phyloP scores from a whole-genome alignment of 176 grass and related monocot species.

The Saccharum spontaneum region DNA sequence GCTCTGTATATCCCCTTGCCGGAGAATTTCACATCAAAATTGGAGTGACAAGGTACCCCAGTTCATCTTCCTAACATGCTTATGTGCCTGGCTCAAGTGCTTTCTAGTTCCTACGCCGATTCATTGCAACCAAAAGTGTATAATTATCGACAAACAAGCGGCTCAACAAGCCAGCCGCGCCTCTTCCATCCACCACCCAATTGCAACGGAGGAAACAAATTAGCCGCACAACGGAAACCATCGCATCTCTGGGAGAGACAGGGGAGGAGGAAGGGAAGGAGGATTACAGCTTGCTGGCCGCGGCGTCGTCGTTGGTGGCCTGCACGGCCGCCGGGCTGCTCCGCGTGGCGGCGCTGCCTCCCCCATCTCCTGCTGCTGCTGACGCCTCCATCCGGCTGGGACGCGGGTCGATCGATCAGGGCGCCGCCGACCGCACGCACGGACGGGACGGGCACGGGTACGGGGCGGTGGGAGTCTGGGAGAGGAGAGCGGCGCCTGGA shows the following conservation, averaged over 20 bases:
- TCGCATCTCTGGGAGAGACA: neutral
- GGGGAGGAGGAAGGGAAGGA: too few species aligned
- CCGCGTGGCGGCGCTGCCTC: slow-evolving; percentile 28
- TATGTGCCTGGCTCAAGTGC: neutral
- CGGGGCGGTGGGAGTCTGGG: neutral
- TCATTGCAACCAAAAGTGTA: neutral
- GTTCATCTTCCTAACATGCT: neutral
- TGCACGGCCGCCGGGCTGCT: slow-evolving; percentile 87
- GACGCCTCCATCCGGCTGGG: neutral
- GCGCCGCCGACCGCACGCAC: neutral
- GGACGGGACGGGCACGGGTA: neutral
- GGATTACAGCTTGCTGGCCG: slow-evolving; percentile 82
- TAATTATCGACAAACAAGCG: neutral
- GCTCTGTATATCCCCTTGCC: neutral
- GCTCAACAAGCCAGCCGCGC: neutral
- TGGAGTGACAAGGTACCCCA: neutral
- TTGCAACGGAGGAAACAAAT: neutral
- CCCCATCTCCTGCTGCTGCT: neutral
- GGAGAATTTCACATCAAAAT: neutral
- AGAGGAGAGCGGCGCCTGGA: neutral
- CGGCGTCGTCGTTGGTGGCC: slow-evolving; percentile 98
- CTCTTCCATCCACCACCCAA: neutral
- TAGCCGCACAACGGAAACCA: neutral
- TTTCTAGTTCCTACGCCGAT: neutral
- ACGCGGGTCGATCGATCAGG: slow-evolving; percentile 3